A percentile compares a stretch with the other conserved stretches of the same genome.
Conservation (phyloP, 1,284 basidiomycete species). For the Porodaedalea pini region DNA sequence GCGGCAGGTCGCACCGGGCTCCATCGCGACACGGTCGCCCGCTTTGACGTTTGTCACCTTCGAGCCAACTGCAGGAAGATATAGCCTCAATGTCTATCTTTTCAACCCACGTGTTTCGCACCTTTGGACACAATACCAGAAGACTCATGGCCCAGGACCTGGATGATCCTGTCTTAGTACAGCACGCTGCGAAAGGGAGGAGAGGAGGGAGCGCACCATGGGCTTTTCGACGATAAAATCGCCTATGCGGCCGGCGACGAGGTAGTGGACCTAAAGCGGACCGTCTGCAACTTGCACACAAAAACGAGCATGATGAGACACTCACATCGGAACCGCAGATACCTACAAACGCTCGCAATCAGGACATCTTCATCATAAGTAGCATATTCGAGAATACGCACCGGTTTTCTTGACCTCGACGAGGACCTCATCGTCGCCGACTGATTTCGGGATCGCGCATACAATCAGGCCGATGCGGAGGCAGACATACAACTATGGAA, state of each 20-base stretch:
- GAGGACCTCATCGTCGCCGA: constrained; percentile 77
- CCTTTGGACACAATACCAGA: constrained; percentile 46
- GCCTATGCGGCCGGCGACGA: constrained; percentile 73
- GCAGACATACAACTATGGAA: constrained; percentile 12
- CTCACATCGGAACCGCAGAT: constrained; percentile 87
- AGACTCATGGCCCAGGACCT: constrained; percentile 59
- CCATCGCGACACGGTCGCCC: constrained; percentile 87
- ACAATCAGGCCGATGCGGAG: background rate
- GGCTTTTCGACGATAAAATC: constrained; percentile 75
- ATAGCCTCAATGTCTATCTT: background rate
- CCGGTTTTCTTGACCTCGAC: constrained; percentile 92
- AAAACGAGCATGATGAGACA: constrained; percentile 7
- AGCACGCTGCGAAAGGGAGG: constrained; percentile 10
- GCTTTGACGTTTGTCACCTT: constrained; percentile 70
- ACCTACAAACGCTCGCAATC: constrained; percentile 42
- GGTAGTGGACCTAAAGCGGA: constrained; percentile 62
- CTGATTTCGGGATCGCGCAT: constrained; percentile 33
- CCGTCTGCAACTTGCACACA: constrained; percentile 18
- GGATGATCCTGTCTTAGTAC: constrained; percentile 1
- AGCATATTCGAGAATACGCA: constrained; percentile 31
- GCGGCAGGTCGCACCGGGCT: constrained; percentile 77
- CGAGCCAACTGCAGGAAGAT: constrained; percentile 50
- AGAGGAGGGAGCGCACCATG: constrained; percentile 49
- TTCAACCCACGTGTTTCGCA: background rate
- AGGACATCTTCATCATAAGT: constrained; percentile 17